Conservation (phyloP, 805 yeast species). For the Cyberlindnera galapagoensis region DNA sequence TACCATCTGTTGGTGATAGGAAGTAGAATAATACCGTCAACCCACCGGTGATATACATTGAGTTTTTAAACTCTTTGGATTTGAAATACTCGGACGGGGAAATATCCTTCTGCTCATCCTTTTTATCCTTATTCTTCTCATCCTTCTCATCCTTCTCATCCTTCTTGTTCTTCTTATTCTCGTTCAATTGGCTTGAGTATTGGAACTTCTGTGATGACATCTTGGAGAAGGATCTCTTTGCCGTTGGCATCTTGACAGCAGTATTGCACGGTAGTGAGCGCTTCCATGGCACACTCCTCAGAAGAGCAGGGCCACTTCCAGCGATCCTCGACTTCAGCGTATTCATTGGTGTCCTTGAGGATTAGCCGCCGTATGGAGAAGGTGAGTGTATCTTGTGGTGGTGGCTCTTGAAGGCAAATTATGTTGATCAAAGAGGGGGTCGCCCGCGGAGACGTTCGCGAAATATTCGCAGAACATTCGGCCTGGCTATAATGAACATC, state of each 20-base stretch:
- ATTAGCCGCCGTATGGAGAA: too few relatives aligned
- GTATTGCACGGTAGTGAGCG: too few relatives aligned
- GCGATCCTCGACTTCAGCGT: conserved; percentile 2
- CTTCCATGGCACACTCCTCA: background rate
- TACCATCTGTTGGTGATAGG: conserved; percentile 24
- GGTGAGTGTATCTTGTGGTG: too few relatives aligned
- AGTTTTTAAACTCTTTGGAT: conserved; percentile 36
- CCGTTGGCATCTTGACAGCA: background rate
- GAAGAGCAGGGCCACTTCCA: background rate
- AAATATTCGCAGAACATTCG: too few relatives aligned
- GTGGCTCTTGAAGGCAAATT: too few relatives aligned
- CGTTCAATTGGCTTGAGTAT: conserved; percentile 4
- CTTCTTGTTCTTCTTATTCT: conserved; percentile 8
- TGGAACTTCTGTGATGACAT: conserved; percentile 4
- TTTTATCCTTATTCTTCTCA: conserved; percentile 16
- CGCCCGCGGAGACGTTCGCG: too few relatives aligned
- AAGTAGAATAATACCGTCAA: conserved; percentile 31
- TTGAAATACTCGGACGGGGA: conserved; percentile 31
- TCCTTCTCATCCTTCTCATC: conserved; percentile 14
- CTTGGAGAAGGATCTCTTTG: conserved; percentile 1
- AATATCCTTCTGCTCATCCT: conserved; percentile 22
- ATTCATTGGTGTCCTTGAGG: conserved; percentile 1
- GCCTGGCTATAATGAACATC: too few relatives aligned
- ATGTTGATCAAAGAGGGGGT: too few relatives aligned
- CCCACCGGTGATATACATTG: conserved; percentile 32